Percentiles rank a stretch among this genome's conserved stretches.
These are phyloP conservation scores for Fusarium sp. DNA, from an alignment of 2,329 filamentous ascomycete species.

Conservation along the genomic window DNA sequence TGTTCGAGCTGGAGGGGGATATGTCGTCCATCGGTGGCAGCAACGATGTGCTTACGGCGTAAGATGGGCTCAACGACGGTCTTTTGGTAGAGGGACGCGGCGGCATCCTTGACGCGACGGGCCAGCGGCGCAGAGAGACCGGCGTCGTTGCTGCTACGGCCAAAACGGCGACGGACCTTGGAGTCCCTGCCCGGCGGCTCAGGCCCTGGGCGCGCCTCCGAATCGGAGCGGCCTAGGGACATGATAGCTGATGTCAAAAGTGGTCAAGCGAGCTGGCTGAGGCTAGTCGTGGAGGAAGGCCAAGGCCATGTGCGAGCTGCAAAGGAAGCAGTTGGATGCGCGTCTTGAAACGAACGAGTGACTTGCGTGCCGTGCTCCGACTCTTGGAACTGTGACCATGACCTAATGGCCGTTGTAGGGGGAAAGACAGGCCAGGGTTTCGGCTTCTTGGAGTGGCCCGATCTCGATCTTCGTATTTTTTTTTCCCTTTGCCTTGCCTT, in stretches of 20 bases:
- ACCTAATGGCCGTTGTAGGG: slow-evolving; percentile 26
- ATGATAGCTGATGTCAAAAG: slow-evolving; percentile 23
- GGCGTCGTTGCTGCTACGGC: slow-evolving; percentile 25
- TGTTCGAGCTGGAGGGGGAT: slow-evolving; percentile 57
- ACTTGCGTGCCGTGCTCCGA: slow-evolving; percentile 13
- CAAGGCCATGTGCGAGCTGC: slow-evolving; percentile 6
- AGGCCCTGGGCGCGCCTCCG: slow-evolving; percentile 22
- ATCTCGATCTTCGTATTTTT: slow-evolving; percentile 31
- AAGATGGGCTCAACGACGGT: slow-evolving; percentile 63
- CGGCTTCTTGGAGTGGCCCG: not conserved
- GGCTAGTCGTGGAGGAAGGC: slow-evolving; percentile 16
- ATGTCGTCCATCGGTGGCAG: slow-evolving; percentile 76
- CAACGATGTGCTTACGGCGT: slow-evolving; percentile 75
- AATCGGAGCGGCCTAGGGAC: slow-evolving; percentile 30
- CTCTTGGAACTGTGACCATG: slow-evolving; percentile 16
- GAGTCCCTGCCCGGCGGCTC: slow-evolving; percentile 13
- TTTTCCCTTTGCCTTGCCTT: slow-evolving; percentile 20
- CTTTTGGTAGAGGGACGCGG: slow-evolving; percentile 50
- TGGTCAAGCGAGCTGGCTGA: slow-evolving; percentile 36
- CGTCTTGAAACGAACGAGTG: slow-evolving; percentile 38
- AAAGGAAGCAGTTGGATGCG: slow-evolving; percentile 1
- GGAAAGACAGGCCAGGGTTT: slow-evolving; percentile 4
- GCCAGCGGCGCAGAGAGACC: slow-evolving; percentile 20
- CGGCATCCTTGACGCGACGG: slow-evolving; percentile 38
- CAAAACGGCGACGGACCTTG: slow-evolving; percentile 19